These are phyloP conservation scores for Mycena galopus DNA, from an alignment of 768 basidiomycete species.

Conservation along the genomic window DNA sequence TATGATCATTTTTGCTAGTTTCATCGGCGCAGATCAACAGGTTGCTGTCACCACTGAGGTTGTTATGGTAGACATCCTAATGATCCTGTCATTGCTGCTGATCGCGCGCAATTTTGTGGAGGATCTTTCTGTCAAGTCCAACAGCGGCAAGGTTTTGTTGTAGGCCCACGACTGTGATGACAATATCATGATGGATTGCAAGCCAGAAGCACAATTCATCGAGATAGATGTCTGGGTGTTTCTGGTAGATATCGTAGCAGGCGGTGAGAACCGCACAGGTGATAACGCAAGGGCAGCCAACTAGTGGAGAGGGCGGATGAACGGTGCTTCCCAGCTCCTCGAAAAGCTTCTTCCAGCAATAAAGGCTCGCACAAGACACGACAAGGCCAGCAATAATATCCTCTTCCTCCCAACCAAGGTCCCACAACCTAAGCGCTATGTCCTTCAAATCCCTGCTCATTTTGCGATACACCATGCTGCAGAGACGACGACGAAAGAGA, in stretches of 20 bases:
- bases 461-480: neutral
- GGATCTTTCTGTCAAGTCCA: conserved; percentile 34
- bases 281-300: too few species aligned
- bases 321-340: too few species aligned
- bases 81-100: neutral
- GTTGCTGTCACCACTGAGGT: conserved; percentile 19
- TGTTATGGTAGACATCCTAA: neutral
- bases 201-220: too few species aligned
- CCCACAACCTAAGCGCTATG: neutral
- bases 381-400: too few species aligned
- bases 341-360: too few species aligned
- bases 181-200: conserved; percentile 20
- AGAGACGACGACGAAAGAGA: neutral
- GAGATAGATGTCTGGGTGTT: too few species aligned
- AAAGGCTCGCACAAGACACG: too few species aligned
- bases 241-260: too few species aligned
- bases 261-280: too few species aligned
- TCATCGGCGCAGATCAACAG: too few species aligned
- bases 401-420: neutral
- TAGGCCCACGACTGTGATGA: conserved; percentile 27
- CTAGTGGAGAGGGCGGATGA: too few species aligned
- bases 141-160: conserved; percentile 29
- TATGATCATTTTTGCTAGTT: too few species aligned
- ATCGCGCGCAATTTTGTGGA: conserved; percentile 35
- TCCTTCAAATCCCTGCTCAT: conserved; percentile 11